phyloP scores from a whole-genome alignment of 495 filamentous ascomycete species.

The Daldinia loculata region DNA sequence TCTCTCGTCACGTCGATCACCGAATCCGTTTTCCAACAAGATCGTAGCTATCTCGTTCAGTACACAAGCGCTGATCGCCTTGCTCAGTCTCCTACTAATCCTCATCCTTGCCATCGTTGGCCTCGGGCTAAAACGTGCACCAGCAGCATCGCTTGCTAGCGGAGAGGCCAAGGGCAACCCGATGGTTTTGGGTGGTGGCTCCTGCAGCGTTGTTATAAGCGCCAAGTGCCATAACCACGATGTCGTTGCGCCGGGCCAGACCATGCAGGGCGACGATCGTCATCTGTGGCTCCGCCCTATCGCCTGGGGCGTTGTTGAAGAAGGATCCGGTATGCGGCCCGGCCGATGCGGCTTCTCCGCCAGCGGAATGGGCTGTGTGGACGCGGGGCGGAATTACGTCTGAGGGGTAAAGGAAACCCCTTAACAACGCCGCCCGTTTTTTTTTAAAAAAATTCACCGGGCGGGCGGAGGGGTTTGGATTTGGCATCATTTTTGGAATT shows the following conservation, averaged over 20 bases:
- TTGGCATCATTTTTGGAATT: background rate
- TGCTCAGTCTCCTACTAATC: constrained; percentile 47
- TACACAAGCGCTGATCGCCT: constrained; percentile 46
- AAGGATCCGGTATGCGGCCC: constrained; percentile 44
- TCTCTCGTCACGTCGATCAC: constrained; percentile 4
- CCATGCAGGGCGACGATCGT: constrained; percentile 12
- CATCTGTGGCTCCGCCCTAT: constrained; percentile 44
- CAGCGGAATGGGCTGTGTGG: constrained; percentile 39
- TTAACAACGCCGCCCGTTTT: background rate
- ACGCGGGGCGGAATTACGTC: constrained; percentile 52
- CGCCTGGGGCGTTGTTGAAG: constrained; percentile 54
- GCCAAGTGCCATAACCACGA: constrained; percentile 51
- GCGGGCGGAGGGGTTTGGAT: background rate
- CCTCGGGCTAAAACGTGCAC: constrained; percentile 47
- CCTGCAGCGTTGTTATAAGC: constrained; percentile 54
- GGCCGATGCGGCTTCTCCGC: constrained; percentile 53
- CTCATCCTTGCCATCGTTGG: constrained; percentile 44
- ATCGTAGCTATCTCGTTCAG: constrained; percentile 45
- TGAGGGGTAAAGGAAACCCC: constrained; percentile 21
- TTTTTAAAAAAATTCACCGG: background rate
- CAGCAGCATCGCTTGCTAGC: constrained; percentile 41
- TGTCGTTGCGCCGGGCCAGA: background rate
- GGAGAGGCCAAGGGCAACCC: constrained; percentile 52
- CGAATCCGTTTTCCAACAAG: background rate
- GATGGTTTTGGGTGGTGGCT: constrained; percentile 49